Conservation (phyloP, 805 yeast species). For the Vanderwaltozyma polyspora region DNA sequence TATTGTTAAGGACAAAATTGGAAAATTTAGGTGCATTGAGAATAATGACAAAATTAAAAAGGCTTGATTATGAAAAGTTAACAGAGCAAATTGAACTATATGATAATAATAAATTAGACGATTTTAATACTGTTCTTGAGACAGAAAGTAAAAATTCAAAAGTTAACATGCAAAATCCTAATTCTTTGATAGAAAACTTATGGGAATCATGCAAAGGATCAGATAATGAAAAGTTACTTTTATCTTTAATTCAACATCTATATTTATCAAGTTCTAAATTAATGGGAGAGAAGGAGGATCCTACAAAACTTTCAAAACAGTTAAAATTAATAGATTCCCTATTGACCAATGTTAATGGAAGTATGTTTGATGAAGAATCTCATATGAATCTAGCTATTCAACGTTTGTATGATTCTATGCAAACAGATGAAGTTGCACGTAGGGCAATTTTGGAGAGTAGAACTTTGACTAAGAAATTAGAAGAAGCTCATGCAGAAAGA, state of each 20-base stretch:
- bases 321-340: slow-evolving; percentile 57
- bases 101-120: slow-evolving; percentile 33
- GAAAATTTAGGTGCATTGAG: slow-evolving; percentile 24
- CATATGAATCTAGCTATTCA: slow-evolving; percentile 77
- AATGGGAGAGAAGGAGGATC: slow-evolving; percentile 16
- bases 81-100: slow-evolving; percentile 58
- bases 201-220: slow-evolving; percentile 41
- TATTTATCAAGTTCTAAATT: slow-evolving; percentile 22
- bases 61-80: slow-evolving; percentile 50
- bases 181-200: slow-evolving; percentile 48
- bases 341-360: slow-evolving; percentile 51
- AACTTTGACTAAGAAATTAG: slow-evolving; percentile 42
- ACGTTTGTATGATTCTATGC: slow-evolving; percentile 59
- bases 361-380: slow-evolving; percentile 41
- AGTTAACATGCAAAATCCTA: slow-evolving; percentile 47
- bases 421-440: slow-evolving; percentile 82
- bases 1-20: slow-evolving; percentile 22
- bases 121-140: slow-evolving; percentile 21
- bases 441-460: slow-evolving; percentile 56
- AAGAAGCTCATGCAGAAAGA: slow-evolving; percentile 38
- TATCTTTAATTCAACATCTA: slow-evolving; percentile 36
- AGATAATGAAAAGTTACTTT: slow-evolving; percentile 38
- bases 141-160: slow-evolving; percentile 17
- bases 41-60: slow-evolving; percentile 35
- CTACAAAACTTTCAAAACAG: slow-evolving; percentile 23